Conservation (phyloP, 768 basidiomycete species). For the Plicaturopsis crispa region DNA sequence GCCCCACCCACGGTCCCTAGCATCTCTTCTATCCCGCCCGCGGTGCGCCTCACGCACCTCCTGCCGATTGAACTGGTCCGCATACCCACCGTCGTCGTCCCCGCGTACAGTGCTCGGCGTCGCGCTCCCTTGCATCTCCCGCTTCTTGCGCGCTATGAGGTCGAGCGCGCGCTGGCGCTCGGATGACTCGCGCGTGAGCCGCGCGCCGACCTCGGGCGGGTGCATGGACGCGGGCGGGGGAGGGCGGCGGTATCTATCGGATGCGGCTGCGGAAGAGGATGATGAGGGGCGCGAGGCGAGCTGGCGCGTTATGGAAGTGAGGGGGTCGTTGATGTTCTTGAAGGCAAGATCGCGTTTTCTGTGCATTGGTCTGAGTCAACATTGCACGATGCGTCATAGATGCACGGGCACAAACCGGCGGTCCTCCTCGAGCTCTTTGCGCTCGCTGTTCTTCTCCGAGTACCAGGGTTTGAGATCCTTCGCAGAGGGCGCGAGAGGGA, state of each 20-base stretch:
- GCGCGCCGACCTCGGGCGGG: slow-evolving; percentile 42
- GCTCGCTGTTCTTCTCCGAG: slow-evolving; percentile 21
- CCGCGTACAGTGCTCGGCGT: slow-evolving; percentile 66
- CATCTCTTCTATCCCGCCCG: slow-evolving; percentile 24
- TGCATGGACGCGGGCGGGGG: slow-evolving; percentile 15
- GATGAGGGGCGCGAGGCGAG: slow-evolving; percentile 36
- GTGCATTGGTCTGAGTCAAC: not conserved
- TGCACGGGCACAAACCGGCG: slow-evolving; percentile 22
- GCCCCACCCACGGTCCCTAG: slow-evolving; percentile 18
- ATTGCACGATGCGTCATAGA: not conserved
- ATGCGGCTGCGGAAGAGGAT: slow-evolving; percentile 16
- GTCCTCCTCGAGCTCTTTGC: slow-evolving; percentile 25
- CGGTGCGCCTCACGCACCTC: slow-evolving; percentile 68
- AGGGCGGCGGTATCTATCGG: slow-evolving; percentile 12
- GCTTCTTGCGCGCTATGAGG: slow-evolving; percentile 58
- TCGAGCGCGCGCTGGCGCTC: slow-evolving; percentile 72
- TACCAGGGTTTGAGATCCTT: slow-evolving; percentile 87
- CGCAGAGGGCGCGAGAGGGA: slow-evolving; percentile 64
- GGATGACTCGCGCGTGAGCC: slow-evolving; percentile 63
- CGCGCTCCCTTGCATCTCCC: slow-evolving; percentile 54
- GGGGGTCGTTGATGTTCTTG: slow-evolving; percentile 62
- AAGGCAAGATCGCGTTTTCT: slow-evolving; percentile 59
- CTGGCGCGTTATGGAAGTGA: slow-evolving; percentile 65
- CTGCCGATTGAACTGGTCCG: slow-evolving; percentile 60
- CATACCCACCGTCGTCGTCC: slow-evolving; percentile 40